phyloP scores from a whole-genome alignment of 805 yeast species.

The Saturnispora dispora region DNA sequence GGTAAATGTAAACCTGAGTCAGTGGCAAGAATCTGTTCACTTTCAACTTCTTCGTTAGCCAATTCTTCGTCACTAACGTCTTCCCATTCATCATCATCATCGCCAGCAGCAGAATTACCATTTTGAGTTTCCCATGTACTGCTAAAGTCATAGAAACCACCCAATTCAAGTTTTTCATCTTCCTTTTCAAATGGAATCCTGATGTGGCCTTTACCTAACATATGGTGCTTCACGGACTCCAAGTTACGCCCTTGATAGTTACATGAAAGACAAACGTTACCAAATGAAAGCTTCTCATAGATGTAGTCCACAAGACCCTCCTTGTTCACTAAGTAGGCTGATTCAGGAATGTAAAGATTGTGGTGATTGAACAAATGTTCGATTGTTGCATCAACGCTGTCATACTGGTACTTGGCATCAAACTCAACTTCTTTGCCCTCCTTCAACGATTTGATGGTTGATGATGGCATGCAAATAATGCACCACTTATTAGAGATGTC shows the following conservation, averaged over 20 bases:
- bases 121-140: constrained; percentile 44
- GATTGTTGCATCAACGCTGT: constrained; percentile 35
- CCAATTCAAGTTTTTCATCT: constrained; percentile 65
- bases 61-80: constrained; percentile 29
- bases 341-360: constrained; percentile 86
- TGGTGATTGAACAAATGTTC: constrained; percentile 71
- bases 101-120: constrained; percentile 24
- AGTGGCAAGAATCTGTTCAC: constrained; percentile 24
- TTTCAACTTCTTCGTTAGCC: constrained; percentile 26
- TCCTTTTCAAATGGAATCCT: constrained; percentile 79
- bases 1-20: constrained; percentile 68
- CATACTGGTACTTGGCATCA: constrained; percentile 21
- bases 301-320: constrained; percentile 67
- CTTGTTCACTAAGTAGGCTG: constrained; percentile 53
- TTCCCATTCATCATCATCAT: constrained; percentile 26
- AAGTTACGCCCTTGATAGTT: constrained; percentile 73
- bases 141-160: constrained; percentile 78
- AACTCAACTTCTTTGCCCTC: neutral
- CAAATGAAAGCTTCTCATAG: constrained; percentile 73
- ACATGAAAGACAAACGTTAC: constrained; percentile 78
- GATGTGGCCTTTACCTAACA: constrained; percentile 78
- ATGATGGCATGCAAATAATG: constrained; percentile 33
- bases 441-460: constrained; percentile 2
- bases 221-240: constrained; percentile 85
- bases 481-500: constrained; percentile 43